phyloP scores from a whole-genome alignment of 2,329 filamentous ascomycete species.

The Macrophomina tecta region DNA sequence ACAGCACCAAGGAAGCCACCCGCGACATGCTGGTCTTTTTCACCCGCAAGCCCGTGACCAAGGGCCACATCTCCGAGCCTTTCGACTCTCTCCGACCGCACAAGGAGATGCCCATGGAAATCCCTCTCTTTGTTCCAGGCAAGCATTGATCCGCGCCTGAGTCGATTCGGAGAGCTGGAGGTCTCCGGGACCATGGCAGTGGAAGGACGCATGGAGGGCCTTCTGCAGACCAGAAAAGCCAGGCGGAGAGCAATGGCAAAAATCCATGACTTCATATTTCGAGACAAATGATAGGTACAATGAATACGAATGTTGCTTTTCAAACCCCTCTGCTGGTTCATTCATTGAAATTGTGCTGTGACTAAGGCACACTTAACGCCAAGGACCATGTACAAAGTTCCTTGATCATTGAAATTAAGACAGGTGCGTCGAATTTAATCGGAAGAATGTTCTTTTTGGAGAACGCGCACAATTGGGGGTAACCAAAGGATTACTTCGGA shows the following conservation, averaged over 20 bases:
- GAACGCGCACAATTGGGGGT: background rate
- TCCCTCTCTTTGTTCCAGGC: background rate
- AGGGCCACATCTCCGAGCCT: conserved; percentile 34
- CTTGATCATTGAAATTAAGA: background rate
- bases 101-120: conserved; percentile 30
- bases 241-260: background rate
- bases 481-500: background rate
- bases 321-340: background rate
- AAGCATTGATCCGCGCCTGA: background rate
- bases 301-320: background rate
- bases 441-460: background rate
- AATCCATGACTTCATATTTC: background rate
- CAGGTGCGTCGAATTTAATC: background rate
- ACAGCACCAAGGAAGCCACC: conserved; percentile 34
- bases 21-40: conserved; percentile 42
- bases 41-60: conserved; percentile 37
- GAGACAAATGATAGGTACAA: background rate
- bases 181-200: background rate
- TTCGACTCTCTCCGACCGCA: conserved; percentile 37
- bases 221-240: background rate
- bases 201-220: background rate
- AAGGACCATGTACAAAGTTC: background rate
- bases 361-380: background rate
- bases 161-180: background rate
- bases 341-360: background rate